Conservation (phyloP, 306 rosid species). For the Echinosophora koreensis region DNA sequence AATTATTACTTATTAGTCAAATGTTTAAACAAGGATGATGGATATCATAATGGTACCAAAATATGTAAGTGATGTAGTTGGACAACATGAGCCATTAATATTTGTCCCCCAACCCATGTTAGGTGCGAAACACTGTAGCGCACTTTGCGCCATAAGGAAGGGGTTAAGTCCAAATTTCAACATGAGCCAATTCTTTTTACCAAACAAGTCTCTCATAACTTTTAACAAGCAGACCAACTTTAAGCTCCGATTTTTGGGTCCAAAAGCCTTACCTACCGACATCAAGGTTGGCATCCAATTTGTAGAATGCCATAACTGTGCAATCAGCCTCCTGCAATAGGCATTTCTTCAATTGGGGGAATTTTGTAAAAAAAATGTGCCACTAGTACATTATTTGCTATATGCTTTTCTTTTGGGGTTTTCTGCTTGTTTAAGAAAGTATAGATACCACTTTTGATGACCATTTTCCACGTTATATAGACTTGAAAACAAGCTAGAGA, state of each 20-base stretch:
- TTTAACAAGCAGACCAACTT: slow-evolving; percentile 35
- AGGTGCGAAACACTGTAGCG: slow-evolving; percentile 1
- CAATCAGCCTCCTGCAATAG: background rate
- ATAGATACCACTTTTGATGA: background rate
- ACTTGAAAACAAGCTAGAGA: background rate
- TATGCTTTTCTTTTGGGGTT: background rate
- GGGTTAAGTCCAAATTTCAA: slow-evolving; percentile 37
- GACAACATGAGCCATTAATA: slow-evolving; percentile 26
- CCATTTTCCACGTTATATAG: background rate
- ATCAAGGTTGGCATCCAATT: slow-evolving; percentile 49
- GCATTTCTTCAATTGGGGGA: background rate
- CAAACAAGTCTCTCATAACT: background rate
- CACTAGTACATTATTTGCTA: background rate
- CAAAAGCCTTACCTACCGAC: slow-evolving; percentile 44
- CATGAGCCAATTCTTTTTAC: slow-evolving; percentile 12
- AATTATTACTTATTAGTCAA: slow-evolving; percentile 44
- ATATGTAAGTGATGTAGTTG: slow-evolving; percentile 2
- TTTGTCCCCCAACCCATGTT: slow-evolving; percentile 40
- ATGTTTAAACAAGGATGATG: slow-evolving; percentile 3
- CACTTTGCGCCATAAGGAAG: slow-evolving; percentile 28
- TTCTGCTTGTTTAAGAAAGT: background rate
- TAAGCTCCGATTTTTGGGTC: background rate
- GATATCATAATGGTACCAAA: slow-evolving; percentile 9
- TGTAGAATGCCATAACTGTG: background rate
- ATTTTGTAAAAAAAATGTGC: slow-evolving; percentile 11